Conservation (phyloP, 192 early-diverging fungal species). For the Backusella tarrabulga region DNA sequence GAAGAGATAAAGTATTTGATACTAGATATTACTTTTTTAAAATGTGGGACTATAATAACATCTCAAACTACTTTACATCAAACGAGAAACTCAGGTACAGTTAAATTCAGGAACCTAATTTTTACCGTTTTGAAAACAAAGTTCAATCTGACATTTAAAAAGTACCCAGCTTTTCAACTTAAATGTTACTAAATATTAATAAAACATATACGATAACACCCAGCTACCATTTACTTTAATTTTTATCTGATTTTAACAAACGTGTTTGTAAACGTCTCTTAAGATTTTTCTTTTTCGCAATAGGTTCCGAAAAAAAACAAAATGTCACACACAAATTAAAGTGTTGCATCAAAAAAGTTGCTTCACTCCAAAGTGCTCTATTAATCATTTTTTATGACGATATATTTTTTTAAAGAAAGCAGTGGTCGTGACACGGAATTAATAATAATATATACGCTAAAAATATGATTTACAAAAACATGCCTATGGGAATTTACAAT, state of each 20-base stretch:
- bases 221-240: neutral
- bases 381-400: neutral
- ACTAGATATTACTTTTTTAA: too few species aligned
- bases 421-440: neutral
- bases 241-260: neutral
- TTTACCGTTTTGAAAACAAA: neutral
- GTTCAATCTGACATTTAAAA: neutral
- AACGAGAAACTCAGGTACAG: too few species aligned
- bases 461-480: neutral
- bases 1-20: too few species aligned
- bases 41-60: too few species aligned
- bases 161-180: too few species aligned
- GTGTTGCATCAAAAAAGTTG: neutral
- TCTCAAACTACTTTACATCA: too few species aligned
- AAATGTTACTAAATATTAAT: neutral
- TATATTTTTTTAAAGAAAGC: neutral
- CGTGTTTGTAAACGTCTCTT: neutral
- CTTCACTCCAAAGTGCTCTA: neutral
- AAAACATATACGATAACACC: neutral
- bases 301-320: neutral
- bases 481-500: slow-evolving; percentile 10
- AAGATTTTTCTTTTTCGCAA: neutral
- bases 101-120: too few species aligned
- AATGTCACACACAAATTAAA: neutral
- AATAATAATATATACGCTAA: slow-evolving; percentile 2